phyloP scores from a whole-genome alignment of 192 early-diverging fungal species.

The Coemansia sp. region DNA sequence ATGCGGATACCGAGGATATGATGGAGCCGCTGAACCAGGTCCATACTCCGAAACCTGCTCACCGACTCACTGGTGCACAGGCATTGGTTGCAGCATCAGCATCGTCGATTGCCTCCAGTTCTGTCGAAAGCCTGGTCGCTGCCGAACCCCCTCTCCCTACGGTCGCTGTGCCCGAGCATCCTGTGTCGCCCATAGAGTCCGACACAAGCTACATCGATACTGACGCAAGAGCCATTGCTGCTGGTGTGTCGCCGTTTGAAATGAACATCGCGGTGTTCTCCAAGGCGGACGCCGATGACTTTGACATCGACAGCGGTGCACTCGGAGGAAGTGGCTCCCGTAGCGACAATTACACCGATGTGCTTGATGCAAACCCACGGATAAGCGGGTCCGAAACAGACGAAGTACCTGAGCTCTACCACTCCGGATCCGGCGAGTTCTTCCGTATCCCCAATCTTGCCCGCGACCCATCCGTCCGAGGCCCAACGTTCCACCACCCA shows the following conservation, averaged over 20 bases:
- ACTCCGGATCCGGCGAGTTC: conserved; percentile 27
- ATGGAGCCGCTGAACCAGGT: conserved; percentile 3
- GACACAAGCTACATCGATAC: conserved; percentile 9
- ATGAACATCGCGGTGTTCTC: background rate
- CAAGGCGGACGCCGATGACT: background rate
- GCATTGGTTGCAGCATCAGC: background rate
- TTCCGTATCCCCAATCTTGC: conserved; percentile 38
- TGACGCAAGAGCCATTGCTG: background rate
- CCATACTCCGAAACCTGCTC: background rate
- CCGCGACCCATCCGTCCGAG: conserved; percentile 23
- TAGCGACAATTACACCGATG: background rate
- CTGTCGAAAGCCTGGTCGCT: background rate
- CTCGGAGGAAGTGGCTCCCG: background rate
- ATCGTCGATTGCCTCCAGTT: background rate
- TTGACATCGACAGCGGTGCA: background rate
- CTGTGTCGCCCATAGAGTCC: conserved; percentile 18
- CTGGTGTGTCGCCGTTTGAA: background rate
- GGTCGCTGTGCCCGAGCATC: background rate
- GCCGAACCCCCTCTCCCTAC: background rate
- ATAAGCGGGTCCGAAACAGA: conserved; percentile 13
- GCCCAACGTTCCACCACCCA: conserved; percentile 6
- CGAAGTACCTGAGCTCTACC: conserved; percentile 28
- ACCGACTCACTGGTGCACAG: background rate
- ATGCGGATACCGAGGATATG: background rate
- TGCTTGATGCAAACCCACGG: conserved; percentile 14